Conservation (phyloP, 805 yeast genomes). For the Myxozyma vanderwaltii region DNA sequence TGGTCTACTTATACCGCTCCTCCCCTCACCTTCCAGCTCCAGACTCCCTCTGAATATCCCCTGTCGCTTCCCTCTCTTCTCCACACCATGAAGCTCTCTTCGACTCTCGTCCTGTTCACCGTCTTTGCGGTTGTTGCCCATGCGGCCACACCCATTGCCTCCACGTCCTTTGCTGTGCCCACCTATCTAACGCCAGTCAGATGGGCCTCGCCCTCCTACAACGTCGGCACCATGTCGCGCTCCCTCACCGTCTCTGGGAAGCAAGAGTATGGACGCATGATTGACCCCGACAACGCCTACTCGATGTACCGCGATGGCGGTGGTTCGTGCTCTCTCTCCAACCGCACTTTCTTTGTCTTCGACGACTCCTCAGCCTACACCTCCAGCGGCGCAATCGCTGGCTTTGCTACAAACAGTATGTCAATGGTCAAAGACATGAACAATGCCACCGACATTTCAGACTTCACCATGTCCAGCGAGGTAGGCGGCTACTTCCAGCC, state of each 20-base stretch:
- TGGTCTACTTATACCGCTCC: not conserved
- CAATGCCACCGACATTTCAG: slow-evolving; percentile 1
- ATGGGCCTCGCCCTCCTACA: slow-evolving; percentile 4
- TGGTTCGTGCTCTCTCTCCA: slow-evolving; percentile 25
- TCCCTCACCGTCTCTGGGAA: slow-evolving; percentile 1
- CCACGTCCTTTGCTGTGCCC: slow-evolving; percentile 13
- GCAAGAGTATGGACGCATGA: slow-evolving; percentile 11
- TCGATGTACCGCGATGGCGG: slow-evolving; percentile 30
- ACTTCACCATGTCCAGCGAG: slow-evolving; percentile 7
- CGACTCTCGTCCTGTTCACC: not conserved
- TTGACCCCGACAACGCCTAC: slow-evolving; percentile 20
- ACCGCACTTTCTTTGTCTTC: slow-evolving; percentile 28
- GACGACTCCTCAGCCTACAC: slow-evolving; percentile 22
- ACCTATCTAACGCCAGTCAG: slow-evolving; percentile 1
- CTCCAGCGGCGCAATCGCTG: slow-evolving; percentile 9
- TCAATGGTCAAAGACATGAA: slow-evolving; percentile 11
- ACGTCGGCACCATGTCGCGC: slow-evolving; percentile 11
- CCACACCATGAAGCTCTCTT: not conserved
- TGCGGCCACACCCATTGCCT: slow-evolving; percentile 6
- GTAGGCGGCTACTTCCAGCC: slow-evolving; percentile 22
- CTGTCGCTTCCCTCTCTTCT: not conserved
- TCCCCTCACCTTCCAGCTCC: not conserved
- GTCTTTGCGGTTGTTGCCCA: not conserved
- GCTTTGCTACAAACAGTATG: slow-evolving; percentile 7
- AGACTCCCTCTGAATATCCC: too few relatives aligned